Base-by-base conservation (phyloP, 179 eudicot species). In the Spinacia oleracea region DNA sequence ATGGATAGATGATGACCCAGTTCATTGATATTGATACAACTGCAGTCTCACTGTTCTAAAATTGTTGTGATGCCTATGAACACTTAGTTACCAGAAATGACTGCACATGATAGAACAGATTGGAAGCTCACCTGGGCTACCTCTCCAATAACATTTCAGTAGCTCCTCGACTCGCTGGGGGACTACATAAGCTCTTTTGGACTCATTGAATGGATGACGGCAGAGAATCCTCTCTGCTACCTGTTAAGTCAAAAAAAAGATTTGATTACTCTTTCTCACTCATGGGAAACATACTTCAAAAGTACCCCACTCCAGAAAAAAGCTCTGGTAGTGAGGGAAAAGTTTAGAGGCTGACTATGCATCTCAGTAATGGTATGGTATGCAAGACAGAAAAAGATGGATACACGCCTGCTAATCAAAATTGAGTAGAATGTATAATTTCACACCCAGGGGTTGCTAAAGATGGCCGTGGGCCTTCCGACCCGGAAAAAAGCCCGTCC, bases 101-200 rank as follows among this genome's bases (percentile, higher is more conserved):
- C 16, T 15, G 55, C 73, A 70, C 34, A 45, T 27, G 56, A 40
- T 25, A 70, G n/a, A 56, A 64, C n/a, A 62, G 48, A 43, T 6
- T 38, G 31, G 60, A 64, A 31, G 72, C 89, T 79, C 81, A 91
- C 98, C 98, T 83, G 96, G 63, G 80, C 85, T 92, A 72, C 97
- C 98, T 69, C 89, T 88, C 99, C 99, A 96, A 77, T 80, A 96
- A 75, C 99, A 96, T 85, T 91, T 93, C 83, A 96, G 76, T 76
- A 96, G 92, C 87, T 96, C 99, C 83, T 91, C 99, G 68, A 96
- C 99, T 56, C 81, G 90, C 84, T 93, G 96, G 16, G 99, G 98
- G 72, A 93, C 96, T 77, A 93, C 99, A 80, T 89, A 91, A 65
- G 99, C 99, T 84, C 98, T 89, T 89, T 93, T 96, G 70, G 99